phyloP scores from a whole-genome alignment of 345 rosid genomes.

The Gynandropsis gynandra region DNA sequence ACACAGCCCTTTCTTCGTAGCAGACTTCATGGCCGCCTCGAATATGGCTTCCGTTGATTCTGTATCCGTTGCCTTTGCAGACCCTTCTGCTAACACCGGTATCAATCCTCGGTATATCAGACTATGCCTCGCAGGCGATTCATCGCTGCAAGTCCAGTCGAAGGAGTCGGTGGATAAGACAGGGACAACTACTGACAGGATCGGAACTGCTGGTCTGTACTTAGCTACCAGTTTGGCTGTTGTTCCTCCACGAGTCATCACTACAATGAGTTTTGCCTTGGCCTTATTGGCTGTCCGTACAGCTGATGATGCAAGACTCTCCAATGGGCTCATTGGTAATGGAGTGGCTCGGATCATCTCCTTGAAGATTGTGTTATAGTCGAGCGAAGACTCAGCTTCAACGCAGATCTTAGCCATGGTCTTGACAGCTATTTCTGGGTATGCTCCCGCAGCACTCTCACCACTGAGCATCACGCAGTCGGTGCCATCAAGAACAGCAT shows the following conservation, averaged over 20 bases:
- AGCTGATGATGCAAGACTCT: conserved; percentile 92
- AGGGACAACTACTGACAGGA: conserved; percentile 82
- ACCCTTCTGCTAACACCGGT: conserved; percentile 80
- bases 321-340: conserved; percentile 90
- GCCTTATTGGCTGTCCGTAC: conserved; percentile 89
- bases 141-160: conserved; percentile 88
- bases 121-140: conserved; percentile 83
- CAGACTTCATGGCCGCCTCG: conserved; percentile 66
- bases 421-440: conserved; percentile 83
- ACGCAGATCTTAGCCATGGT: conserved; percentile 74
- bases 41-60: conserved; percentile 76
- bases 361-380: conserved; percentile 67
- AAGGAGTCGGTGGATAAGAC: conserved; percentile 76
- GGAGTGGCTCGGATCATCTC: conserved; percentile 86
- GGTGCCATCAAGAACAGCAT: conserved; percentile 86
- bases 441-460: conserved; percentile 87
- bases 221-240: conserved; percentile 89
- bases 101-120: conserved; percentile 78
- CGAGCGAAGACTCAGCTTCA: conserved; percentile 83
- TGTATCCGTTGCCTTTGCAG: conserved; percentile 88
- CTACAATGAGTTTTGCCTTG: conserved; percentile 74
- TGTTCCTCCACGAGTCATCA: conserved; percentile 80
- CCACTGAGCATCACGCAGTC: conserved; percentile 94
- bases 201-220: conserved; percentile 91
- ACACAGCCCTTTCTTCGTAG: conserved; percentile 55